These are phyloP conservation scores for Cyclotella cryptica DNA, from an alignment of 108 stramenopile genomes.

Conservation along the genomic window DNA sequence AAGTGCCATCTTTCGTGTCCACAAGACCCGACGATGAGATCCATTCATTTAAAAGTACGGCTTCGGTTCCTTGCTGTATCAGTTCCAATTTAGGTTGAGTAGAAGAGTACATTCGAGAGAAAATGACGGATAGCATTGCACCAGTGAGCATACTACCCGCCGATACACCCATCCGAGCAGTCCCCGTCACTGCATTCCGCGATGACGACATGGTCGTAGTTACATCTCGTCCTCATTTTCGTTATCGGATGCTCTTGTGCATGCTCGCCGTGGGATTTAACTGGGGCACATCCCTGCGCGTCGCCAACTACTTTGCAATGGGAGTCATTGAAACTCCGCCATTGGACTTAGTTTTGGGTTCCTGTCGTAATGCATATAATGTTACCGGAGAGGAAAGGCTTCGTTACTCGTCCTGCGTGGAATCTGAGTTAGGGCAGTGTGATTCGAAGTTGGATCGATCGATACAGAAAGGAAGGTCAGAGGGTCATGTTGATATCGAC, in stretches of 20 bases:
- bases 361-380: constrained; percentile 34
- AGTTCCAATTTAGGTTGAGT: neutral
- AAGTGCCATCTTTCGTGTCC: neutral
- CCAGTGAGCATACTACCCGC: neutral
- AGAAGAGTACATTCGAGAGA: neutral
- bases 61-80: neutral
- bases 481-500: constrained; percentile 20
- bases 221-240: constrained; percentile 24
- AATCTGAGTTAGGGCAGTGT: constrained; percentile 37
- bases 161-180: neutral
- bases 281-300: constrained; percentile 46
- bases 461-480: constrained; percentile 32
- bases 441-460: constrained; percentile 31
- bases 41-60: neutral
- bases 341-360: constrained; percentile 24
- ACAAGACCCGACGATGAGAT: neutral
- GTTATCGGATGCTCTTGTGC: constrained; percentile 49
- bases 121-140: neutral
- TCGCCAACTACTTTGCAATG: constrained; percentile 41
- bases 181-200: neutral
- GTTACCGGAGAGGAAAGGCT: constrained; percentile 34
- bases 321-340: constrained; percentile 38
- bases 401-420: constrained; percentile 44
- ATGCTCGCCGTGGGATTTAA: constrained; percentile 41
- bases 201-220: neutral